Evolutionary conservation across 2,329 filamentous ascomycete species (phyloP), one percentile per base, ranked within the genome.

Genomic region (Aspergillus quadrilineatus): DNA sequence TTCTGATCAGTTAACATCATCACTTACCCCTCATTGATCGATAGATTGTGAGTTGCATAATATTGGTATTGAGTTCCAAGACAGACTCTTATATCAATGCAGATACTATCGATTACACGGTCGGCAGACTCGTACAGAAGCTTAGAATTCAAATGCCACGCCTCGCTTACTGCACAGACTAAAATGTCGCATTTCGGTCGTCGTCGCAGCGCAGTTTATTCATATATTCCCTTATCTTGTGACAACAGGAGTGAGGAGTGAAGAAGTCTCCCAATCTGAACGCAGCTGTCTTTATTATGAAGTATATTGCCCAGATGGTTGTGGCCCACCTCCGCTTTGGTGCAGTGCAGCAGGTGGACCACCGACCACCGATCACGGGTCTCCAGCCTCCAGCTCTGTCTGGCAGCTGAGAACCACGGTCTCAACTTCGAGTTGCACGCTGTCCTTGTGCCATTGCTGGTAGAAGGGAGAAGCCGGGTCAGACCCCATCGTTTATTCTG

Each of bases 401-500:
- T 37, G 34, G 3, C 34, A 37, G 9, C 10, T 37, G 8, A 37
- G 34, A 10, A 34, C 34, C 34, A 37, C 10, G 34, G 34, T 37
- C 34, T 43, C 41, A 43, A 44, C 22, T 10, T 44, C 22, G 14
- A 43, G 8, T 10, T 9, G 17, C 10, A 26, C 17, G 3, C 12
- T 10, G 41, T 17, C 17, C 12, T 6, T 9, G 9, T 22, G 26
- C 17, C 12, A 15, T n/a, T 15, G 28, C 44, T 7, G 14, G 44
- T 46, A 28, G 28, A 46, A 22, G 22, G 22, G 41, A 44, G 10
- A 17, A 10, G 29, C 28, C 43, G 43, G 46, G 37, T 49, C 49
- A 56, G 51, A 50, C 37, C 29, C 34, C 44, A 6, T 12, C 39
- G 36, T 45, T 34, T 37, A 30, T 29, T 17, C 32, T 53, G 45